These are phyloP conservation scores for Colletotrichum kahawae DNA, from an alignment of 2,329 filamentous ascomycete species.

Conservation along the genomic window DNA sequence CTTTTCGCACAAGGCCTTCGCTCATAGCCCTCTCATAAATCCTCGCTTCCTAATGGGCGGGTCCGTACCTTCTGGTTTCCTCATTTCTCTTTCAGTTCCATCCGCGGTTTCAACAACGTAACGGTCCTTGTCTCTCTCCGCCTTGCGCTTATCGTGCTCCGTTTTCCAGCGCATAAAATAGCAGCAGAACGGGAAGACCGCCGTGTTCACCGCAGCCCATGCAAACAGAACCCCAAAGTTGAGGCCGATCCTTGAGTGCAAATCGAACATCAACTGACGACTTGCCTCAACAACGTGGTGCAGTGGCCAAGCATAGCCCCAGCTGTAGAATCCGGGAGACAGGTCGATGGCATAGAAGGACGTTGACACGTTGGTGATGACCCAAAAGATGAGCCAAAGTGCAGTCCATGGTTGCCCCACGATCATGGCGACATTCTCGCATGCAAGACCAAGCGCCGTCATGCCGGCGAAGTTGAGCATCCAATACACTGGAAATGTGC, in stretches of 20 bases:
- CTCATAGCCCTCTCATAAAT: slow-evolving; percentile 33
- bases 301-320: slow-evolving; percentile 69
- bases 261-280: slow-evolving; percentile 65
- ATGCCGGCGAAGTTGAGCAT: slow-evolving; percentile 69
- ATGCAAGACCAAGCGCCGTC: slow-evolving; percentile 65
- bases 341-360: slow-evolving; percentile 65
- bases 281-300: slow-evolving; percentile 66
- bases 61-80: slow-evolving; percentile 30
- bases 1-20: neutral
- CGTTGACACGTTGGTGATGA: slow-evolving; percentile 68
- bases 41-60: slow-evolving; percentile 34
- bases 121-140: slow-evolving; percentile 28
- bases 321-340: slow-evolving; percentile 62
- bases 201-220: slow-evolving; percentile 59
- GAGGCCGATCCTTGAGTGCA: slow-evolving; percentile 61
- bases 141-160: slow-evolving; percentile 31
- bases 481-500: slow-evolving; percentile 67
- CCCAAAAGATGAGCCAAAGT: slow-evolving; percentile 71
- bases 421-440: slow-evolving; percentile 69
- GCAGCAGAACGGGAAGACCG: slow-evolving; percentile 56
- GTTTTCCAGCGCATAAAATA: slow-evolving; percentile 47
- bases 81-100: slow-evolving; percentile 28
- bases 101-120: slow-evolving; percentile 29
- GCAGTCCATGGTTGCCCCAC: slow-evolving; percentile 64
- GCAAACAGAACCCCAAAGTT: slow-evolving; percentile 66